Evolutionary conservation across 2,329 filamentous ascomycete genomes (phyloP).

Genomic region (Alternaria consortialis): DNA sequence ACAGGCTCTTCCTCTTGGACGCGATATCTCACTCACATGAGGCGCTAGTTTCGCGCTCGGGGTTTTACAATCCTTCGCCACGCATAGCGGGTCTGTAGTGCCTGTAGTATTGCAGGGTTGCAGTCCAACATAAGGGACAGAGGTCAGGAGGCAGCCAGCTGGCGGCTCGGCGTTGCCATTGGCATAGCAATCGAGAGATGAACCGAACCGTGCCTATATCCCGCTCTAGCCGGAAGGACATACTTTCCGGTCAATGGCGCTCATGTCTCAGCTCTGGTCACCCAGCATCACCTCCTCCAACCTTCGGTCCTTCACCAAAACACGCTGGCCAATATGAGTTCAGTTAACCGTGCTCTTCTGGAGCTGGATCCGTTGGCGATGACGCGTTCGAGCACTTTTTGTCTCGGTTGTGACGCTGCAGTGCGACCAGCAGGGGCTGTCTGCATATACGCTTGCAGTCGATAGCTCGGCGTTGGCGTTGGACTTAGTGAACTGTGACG

Average conservation of each 20-base stretch:
- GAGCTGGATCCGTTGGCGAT: background rate
- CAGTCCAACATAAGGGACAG: background rate
- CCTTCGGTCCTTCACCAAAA: conserved; percentile 5
- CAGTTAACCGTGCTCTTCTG: background rate
- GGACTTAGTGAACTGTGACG: background rate
- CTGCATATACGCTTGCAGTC: conserved; percentile 7
- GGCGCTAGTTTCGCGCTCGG: background rate
- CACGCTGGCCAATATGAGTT: conserved; percentile 5
- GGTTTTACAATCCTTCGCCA: background rate
- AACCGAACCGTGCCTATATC: background rate
- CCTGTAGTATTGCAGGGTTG: conserved; percentile 5
- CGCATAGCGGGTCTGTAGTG: background rate
- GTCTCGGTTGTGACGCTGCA: conserved; percentile 9
- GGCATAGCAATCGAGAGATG: background rate
- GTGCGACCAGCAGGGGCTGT: conserved; percentile 1
- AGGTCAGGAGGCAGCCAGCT: conserved; percentile 1
- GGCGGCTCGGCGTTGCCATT: background rate
- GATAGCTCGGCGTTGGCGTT: conserved; percentile 3
- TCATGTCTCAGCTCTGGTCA: conserved; percentile 7
- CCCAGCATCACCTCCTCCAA: conserved; percentile 4
- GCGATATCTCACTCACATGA: background rate
- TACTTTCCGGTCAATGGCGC: conserved; percentile 3
- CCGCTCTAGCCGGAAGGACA: conserved; percentile 5
- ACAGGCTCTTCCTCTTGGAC: background rate
- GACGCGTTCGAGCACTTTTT: conserved; percentile 2